Evolutionary conservation across 805 yeast genomes (phyloP).

Genomic region (Suhomyces kilbournensis): DNA sequence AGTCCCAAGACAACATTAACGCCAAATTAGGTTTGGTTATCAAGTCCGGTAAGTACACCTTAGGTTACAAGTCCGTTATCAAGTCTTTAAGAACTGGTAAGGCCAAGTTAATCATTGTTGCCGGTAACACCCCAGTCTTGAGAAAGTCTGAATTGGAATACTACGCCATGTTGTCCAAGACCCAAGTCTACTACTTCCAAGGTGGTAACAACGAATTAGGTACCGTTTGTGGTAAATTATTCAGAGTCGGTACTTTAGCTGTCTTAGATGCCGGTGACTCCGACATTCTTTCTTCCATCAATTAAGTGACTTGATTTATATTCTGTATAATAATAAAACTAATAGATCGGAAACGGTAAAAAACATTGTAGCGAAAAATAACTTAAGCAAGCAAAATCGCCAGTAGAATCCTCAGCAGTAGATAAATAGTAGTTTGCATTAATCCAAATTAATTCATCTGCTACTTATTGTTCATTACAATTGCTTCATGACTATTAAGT

Average conservation of each 20-base stretch:
- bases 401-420: not conserved
- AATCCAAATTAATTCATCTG: too few species aligned
- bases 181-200: slow-evolving; percentile 96
- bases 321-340: slow-evolving; percentile 7
- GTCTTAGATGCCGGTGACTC: slow-evolving; percentile 99
- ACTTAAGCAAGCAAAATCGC: not conserved
- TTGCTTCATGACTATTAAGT: not conserved
- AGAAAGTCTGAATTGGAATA: slow-evolving; percentile 99
- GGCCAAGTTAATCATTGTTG: slow-evolving; percentile 96
- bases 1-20: slow-evolving; percentile 95
- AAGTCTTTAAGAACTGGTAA: slow-evolving; percentile 98
- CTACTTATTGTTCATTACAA: too few species aligned
- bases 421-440: too few species aligned
- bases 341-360: slow-evolving; percentile 3
- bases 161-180: slow-evolving; percentile 99
- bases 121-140: slow-evolving; percentile 99
- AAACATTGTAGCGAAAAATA: not conserved
- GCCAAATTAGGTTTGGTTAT: slow-evolving; percentile 96
- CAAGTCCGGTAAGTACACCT: slow-evolving; percentile 99
- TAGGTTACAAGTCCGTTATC: slow-evolving; percentile 98
- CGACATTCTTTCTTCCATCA: slow-evolving; percentile 76
- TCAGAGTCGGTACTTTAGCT: slow-evolving; percentile 98
- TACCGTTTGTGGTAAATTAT: slow-evolving; percentile 99
- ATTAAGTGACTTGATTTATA: slow-evolving; percentile 5
- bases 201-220: slow-evolving; percentile 99